Base-by-base conservation (phyloP, 202 grass and related monocot species). In the Saccharum hybrid region DNA sequence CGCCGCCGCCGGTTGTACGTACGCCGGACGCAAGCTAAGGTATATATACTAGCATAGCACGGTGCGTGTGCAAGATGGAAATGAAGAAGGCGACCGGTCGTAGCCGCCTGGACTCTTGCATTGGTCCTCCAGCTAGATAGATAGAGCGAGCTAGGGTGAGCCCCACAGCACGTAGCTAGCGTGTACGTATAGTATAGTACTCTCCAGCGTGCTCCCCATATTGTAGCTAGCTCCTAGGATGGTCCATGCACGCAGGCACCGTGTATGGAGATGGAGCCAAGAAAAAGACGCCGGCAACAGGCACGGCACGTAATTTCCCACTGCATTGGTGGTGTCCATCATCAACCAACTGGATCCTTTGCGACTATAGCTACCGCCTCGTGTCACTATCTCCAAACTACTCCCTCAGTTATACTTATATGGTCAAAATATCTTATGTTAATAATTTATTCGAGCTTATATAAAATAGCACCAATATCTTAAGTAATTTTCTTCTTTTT, bases 171-270 rank as follows among this genome's bases (percentile, higher is more conserved):
- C 64, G 19, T 52, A 68, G 62, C 43, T 66, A 52, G 28, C 12
- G 76, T n/a, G 26, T 66, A 1, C 28, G 28, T 28, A 28, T 28
- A 28, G 28, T 28, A 0, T 51, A 19, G 4, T 16, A 51, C 51
- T 37, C 39, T 46, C 64, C 36, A 40, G 33, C 77, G 45, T 57
- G 72, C 72, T 30, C 52, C 7, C 48, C 82, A 72, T 60, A 8
- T 59, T 57, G 0, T 80, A 68, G 21, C 36, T 38, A 4, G 0
- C 15, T 51, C 52, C 52, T 28, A 72, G 75, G 61, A 85, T 85
- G 83, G 83, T 79, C 83, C 83, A 66, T 65, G 75, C 83, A 66
- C 41, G 75, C 59, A 78, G 3, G 19, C 48, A 23, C 57, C 56
- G 56, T 26, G 36, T 76, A 26, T 26, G 26, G 26, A 26, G 8